phyloP scores from a whole-genome alignment of 2,329 filamentous ascomycete species.

The Plectosphaerella cucumerina region DNA sequence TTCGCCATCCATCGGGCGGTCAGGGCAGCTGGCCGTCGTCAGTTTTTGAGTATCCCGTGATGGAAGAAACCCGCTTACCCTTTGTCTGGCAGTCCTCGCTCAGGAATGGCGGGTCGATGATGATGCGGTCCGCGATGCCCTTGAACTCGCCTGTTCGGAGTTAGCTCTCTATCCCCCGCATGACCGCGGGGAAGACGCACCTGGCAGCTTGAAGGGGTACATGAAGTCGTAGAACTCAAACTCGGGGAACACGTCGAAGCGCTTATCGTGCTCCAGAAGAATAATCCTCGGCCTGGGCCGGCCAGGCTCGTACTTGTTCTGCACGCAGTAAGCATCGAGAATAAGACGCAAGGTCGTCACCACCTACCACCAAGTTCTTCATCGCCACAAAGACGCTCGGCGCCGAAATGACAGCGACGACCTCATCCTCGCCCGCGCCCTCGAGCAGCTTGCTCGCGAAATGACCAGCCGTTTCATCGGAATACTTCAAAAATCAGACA shows the following conservation, averaged over 20 bases:
- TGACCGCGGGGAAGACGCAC: constrained; percentile 25
- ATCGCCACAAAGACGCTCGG: constrained; percentile 75
- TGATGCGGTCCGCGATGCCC: constrained; percentile 62
- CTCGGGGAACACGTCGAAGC: constrained; percentile 70
- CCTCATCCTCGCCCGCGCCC: constrained; percentile 50
- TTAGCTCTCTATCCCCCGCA: background rate
- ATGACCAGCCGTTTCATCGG: constrained; percentile 62
- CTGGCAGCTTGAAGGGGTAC: constrained; percentile 60
- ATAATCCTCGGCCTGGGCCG: constrained; percentile 51
- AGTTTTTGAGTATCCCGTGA: background rate
- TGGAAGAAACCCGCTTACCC: constrained; percentile 36
- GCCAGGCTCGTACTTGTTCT: constrained; percentile 13
- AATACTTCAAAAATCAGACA: constrained; percentile 47
- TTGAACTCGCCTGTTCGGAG: constrained; percentile 46
- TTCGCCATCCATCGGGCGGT: constrained; percentile 71
- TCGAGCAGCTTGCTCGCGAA: constrained; percentile 64
- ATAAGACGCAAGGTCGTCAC: background rate
- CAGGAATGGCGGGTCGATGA: constrained; percentile 76
- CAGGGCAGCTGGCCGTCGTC: constrained; percentile 53
- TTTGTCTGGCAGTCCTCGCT: constrained; percentile 80
- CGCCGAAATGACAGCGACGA: constrained; percentile 67
- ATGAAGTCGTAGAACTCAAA: constrained; percentile 74
- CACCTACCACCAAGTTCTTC: constrained; percentile 62
- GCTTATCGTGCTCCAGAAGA: constrained; percentile 69
- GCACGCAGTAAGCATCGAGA: background rate